Conservation (phyloP, 345 rosid genomes). For the Salix exigua region DNA sequence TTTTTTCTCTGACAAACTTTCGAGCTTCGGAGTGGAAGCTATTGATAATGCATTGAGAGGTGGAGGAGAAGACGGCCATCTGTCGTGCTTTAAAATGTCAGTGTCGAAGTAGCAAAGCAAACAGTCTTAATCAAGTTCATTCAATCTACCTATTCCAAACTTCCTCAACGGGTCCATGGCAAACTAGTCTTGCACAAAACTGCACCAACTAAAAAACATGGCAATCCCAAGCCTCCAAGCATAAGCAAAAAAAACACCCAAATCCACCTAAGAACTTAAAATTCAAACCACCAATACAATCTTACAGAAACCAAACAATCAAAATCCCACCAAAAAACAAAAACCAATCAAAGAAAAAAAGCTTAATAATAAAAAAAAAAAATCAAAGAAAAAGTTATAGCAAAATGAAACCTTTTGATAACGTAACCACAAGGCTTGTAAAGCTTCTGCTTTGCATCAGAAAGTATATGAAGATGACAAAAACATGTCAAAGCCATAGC, state of each 20-base stretch:
- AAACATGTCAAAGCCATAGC: constrained; percentile 84
- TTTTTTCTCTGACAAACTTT: no score
- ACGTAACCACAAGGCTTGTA: constrained; percentile 75
- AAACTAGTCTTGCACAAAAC: no score
- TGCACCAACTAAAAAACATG: no score
- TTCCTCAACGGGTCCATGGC: background rate
- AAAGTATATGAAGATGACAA: constrained; percentile 77
- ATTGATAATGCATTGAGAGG: no score
- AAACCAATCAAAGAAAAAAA: background rate
- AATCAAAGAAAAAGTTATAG: background rate
- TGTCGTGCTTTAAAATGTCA: no score
- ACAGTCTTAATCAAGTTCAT: no score
- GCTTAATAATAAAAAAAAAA: constrained; percentile 4
- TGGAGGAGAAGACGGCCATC: no score
- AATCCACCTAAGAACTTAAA: background rate
- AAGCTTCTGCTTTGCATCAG: constrained; percentile 80
- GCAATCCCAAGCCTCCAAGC: no score
- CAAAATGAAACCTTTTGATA: constrained; percentile 53
- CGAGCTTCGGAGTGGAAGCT: background rate
- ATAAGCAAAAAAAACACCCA: no score
- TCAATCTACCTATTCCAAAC: no score
- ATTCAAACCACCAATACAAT: constrained; percentile 3
- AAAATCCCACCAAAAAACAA: background rate
- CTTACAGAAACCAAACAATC: background rate
- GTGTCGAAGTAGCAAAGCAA: no score